Evolutionary conservation across 768 basidiomycete species (phyloP).

Genomic region (Sporobolomyces roseus): DNA sequence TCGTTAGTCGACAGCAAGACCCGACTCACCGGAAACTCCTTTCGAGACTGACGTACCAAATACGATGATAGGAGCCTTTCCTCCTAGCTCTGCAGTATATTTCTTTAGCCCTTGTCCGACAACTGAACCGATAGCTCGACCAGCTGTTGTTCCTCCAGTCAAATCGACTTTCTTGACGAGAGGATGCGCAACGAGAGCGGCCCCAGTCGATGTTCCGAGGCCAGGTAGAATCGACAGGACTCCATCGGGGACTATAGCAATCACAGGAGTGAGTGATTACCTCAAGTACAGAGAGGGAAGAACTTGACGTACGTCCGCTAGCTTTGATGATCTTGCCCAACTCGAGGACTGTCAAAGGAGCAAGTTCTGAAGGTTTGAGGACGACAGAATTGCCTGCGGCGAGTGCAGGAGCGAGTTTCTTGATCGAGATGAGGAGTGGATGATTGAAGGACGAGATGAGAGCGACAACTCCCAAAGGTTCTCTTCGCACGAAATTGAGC

Average conservation of each 20-base stretch:
- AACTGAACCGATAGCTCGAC: slow-evolving; percentile 66
- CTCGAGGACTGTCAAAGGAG: slow-evolving; percentile 74
- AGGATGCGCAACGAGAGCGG: slow-evolving; percentile 62
- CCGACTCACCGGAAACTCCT: slow-evolving; percentile 44
- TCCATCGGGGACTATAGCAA: slow-evolving; percentile 67
- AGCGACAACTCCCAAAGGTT: slow-evolving; percentile 82
- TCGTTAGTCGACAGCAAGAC: neutral
- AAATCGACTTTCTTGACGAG: slow-evolving; percentile 75
- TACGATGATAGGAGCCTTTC: slow-evolving; percentile 66
- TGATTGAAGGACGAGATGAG: slow-evolving; percentile 78
- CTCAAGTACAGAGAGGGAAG: neutral
- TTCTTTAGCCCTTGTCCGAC: slow-evolving; percentile 70
- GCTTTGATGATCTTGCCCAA: slow-evolving; percentile 63
- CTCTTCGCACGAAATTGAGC: slow-evolving; percentile 71
- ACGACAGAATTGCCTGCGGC: slow-evolving; percentile 22
- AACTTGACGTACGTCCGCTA: slow-evolving; percentile 59
- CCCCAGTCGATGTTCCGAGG: slow-evolving; percentile 65
- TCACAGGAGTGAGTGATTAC: no score
- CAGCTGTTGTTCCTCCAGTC: slow-evolving; percentile 64
- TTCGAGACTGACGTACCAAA: no score
- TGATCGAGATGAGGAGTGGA: slow-evolving; percentile 78
- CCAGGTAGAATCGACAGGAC: slow-evolving; percentile 73
- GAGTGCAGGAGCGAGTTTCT: slow-evolving; percentile 59
- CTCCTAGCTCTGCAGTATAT: slow-evolving; percentile 80
- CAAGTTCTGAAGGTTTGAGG: slow-evolving; percentile 54